phyloP scores from a whole-genome alignment of 2,329 filamentous ascomycete species.

The Blastomyces parvus region DNA sequence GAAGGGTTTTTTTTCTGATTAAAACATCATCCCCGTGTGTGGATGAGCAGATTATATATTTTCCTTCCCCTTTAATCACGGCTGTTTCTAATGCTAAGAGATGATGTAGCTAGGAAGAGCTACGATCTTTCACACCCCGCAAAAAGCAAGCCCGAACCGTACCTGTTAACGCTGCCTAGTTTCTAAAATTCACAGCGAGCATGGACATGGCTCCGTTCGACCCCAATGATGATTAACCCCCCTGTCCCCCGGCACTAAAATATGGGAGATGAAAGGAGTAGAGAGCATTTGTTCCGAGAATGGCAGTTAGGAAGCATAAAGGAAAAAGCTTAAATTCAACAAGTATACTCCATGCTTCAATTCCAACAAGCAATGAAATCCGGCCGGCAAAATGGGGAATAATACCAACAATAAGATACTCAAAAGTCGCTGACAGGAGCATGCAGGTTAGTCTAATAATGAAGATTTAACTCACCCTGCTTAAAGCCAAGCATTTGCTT shows the following conservation, averaged over 20 bases:
- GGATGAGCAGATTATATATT: neutral
- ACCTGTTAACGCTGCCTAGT: neutral
- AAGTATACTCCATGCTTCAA: neutral
- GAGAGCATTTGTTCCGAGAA: neutral
- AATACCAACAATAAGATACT: neutral
- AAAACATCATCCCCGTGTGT: neutral
- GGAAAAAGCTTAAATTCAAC: neutral
- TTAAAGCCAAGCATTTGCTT: neutral
- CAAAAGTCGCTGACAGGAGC: neutral
- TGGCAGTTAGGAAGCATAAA: neutral
- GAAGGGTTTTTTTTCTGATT: neutral
- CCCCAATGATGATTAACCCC: neutral
- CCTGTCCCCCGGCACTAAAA: neutral
- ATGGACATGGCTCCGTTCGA: neutral
- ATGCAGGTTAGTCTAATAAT: neutral
- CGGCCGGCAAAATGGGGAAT: neutral
- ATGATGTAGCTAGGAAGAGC: neutral
- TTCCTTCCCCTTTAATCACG: neutral
- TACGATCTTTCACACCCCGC: neutral
- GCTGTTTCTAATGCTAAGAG: neutral
- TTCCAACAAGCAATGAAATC: neutral
- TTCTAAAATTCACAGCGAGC: neutral
- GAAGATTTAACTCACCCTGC: neutral
- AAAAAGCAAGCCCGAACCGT: neutral
- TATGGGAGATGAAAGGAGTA: neutral